phyloP scores from a whole-genome alignment of 2,329 filamentous ascomycete species.

The Xylariaceae sp. region DNA sequence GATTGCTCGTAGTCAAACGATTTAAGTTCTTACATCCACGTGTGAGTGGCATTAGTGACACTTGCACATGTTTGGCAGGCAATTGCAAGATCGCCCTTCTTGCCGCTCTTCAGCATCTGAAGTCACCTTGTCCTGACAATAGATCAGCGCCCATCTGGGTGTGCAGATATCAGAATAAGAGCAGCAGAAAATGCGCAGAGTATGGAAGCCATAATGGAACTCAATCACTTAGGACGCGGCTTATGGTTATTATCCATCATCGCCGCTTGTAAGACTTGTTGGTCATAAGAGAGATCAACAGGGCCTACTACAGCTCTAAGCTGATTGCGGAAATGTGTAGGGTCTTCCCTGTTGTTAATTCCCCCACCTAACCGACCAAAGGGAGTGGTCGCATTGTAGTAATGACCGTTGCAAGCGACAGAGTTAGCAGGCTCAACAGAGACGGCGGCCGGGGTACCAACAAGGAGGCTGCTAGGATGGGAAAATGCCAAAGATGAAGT shows the following conservation, averaged over 20 bases:
- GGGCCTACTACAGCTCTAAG: slow-evolving; percentile 31
- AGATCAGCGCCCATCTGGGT: neutral
- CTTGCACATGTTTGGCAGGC: neutral
- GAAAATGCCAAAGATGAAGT: slow-evolving; percentile 50
- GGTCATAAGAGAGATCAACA: slow-evolving; percentile 34
- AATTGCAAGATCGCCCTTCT: neutral
- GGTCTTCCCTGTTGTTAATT: slow-evolving; percentile 33
- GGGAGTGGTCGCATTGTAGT: slow-evolving; percentile 36
- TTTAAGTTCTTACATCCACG: neutral
- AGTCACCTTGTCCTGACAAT: neutral
- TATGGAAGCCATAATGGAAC: neutral
- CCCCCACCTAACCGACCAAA: slow-evolving; percentile 35
- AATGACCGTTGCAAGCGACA: slow-evolving; percentile 37
- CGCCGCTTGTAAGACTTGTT: slow-evolving; percentile 33
- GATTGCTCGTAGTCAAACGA: slow-evolving; percentile 1
- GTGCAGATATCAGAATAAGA: too few relatives aligned
- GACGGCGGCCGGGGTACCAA: slow-evolving; percentile 48
- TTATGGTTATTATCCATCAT: slow-evolving; percentile 33
- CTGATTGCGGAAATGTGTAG: slow-evolving; percentile 38
- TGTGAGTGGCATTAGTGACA: neutral
- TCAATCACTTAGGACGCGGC: slow-evolving; percentile 34
- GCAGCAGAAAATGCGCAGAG: neutral
- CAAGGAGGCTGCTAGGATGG: slow-evolving; percentile 57
- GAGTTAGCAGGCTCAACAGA: slow-evolving; percentile 26
- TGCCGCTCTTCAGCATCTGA: neutral